Base-by-base conservation (phyloP, 176 grass and related monocot species). In the Hordeum marinum region DNA sequence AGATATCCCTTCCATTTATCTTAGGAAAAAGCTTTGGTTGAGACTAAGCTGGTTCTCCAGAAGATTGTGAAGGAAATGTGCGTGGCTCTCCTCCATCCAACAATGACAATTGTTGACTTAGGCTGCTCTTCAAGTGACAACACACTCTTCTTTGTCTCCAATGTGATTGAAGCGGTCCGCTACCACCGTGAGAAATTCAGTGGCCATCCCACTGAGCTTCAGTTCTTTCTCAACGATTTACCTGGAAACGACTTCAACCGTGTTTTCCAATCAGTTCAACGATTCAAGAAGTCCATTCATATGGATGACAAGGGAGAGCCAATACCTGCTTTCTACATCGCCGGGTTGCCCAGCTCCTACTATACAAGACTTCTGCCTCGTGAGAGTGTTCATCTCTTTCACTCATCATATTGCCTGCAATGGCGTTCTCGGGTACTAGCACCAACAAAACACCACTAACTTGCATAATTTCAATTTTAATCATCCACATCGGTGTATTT, bases 151-250 rank as follows among this genome's bases (percentile, higher is more conserved):
- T 76, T 89, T 8, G 11, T 81, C 11, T 76, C 80, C 4, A n/a
- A 84, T 37, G 75, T 72, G 29, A 80, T 87, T n/a, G 1, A 62
- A 40, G 39, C 39, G 0, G 40, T 71, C n/a, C 1, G n/a, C 0
- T 24, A 15, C 39, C 32, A 34, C 10, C 41, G 42, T 36, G 21
- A 10, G 6, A 27, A n/a, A 13, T 31, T 48, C 18, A 40, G 13
- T 24, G 25, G 17, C 1, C 70, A 63, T 3, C 15, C 4, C 3
- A 26, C 71, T 10, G 87, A 92, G 68, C 13, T 92, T 3, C 84
- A 77, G 39, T 89, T 92, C 76, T 85, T 92, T 73, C 63, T 92
- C 4, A 92, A 92, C 39, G 87, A 92, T 35, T 87, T 89, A 10
- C 68, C 68, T 0, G 60, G 46, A 4, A 89, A 89, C 5, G 84